A percentile compares a stretch with the other conserved stretches of the same genome.
Conservation (phyloP, 2,329 filamentous ascomycete genomes). For the Ophiostoma himal-ulmi region DNA sequence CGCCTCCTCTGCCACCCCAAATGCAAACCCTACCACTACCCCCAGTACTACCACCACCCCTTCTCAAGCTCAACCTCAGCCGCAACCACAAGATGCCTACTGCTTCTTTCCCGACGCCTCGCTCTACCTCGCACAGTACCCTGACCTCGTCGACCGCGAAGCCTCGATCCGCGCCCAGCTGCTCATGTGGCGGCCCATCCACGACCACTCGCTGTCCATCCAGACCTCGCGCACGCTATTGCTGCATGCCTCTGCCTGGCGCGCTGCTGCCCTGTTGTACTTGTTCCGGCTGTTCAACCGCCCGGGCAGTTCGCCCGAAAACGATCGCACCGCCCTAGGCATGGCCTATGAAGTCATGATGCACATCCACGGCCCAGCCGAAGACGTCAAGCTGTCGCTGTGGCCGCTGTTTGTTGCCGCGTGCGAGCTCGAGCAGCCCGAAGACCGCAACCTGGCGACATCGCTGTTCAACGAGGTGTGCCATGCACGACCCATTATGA, state of each 20-base stretch:
- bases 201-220: constrained; percentile 21
- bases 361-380: constrained; percentile 24
- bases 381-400: constrained; percentile 25
- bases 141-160: constrained; percentile 20
- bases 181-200: constrained; percentile 24
- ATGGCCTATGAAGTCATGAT: constrained; percentile 26
- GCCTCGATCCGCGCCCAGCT: constrained; percentile 22
- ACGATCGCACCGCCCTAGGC: constrained; percentile 19
- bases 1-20: neutral
- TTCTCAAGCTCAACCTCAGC: neutral
- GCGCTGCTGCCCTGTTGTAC: constrained; percentile 23
- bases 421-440: constrained; percentile 24
- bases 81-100: neutral
- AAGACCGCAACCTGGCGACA: constrained; percentile 22
- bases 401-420: constrained; percentile 26
- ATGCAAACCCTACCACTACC: neutral
- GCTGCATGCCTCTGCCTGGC: constrained; percentile 24
- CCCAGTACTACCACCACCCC: no score
- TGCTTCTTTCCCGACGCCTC: constrained; percentile 17
- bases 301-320: constrained; percentile 18
- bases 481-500: constrained; percentile 21
- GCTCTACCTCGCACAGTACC: constrained; percentile 8
- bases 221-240: constrained; percentile 22
- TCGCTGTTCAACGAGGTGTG: constrained; percentile 22
- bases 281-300: constrained; percentile 24